Evolutionary conservation across 768 basidiomycete species (phyloP).

Genomic region (Agrocybe chaxingu): DNA sequence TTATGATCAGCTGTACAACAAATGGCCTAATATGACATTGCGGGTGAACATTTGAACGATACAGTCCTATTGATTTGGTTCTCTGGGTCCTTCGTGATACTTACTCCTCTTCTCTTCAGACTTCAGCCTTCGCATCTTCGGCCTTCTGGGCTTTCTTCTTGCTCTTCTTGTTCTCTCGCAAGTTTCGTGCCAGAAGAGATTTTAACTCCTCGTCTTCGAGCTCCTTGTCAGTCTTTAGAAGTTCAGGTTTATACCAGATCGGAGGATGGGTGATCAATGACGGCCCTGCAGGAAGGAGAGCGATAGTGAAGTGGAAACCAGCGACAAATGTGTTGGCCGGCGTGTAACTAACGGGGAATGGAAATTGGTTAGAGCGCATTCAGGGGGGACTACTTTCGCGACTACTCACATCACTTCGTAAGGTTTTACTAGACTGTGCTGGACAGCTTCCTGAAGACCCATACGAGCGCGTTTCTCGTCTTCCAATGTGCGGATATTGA

Average conservation of each 20-base stretch:
- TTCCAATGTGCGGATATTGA: slow-evolving; percentile 90
- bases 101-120: slow-evolving; percentile 23
- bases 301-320: slow-evolving; percentile 96
- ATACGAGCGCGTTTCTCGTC: slow-evolving; percentile 96
- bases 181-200: slow-evolving; percentile 67
- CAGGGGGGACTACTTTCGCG: background rate
- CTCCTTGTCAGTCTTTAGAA: slow-evolving; percentile 87
- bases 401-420: slow-evolving; percentile 86
- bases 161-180: slow-evolving; percentile 90
- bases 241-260: slow-evolving; percentile 89
- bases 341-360: slow-evolving; percentile 55
- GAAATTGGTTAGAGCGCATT: slow-evolving; percentile 1
- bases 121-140: slow-evolving; percentile 34
- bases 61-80: background rate
- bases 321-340: slow-evolving; percentile 83
- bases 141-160: slow-evolving; percentile 77
- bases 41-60: slow-evolving; percentile 2
- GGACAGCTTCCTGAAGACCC: slow-evolving; percentile 94
- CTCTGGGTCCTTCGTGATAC: background rate
- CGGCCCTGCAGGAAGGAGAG: slow-evolving; percentile 87
- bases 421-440: slow-evolving; percentile 90
- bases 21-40: background rate
- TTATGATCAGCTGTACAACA: too few species aligned
- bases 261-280: slow-evolving; percentile 85
- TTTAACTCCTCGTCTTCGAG: slow-evolving; percentile 87